Conservation (phyloP, 2,329 filamentous ascomycete species). For the Exophiala phaeomuriformis region DNA sequence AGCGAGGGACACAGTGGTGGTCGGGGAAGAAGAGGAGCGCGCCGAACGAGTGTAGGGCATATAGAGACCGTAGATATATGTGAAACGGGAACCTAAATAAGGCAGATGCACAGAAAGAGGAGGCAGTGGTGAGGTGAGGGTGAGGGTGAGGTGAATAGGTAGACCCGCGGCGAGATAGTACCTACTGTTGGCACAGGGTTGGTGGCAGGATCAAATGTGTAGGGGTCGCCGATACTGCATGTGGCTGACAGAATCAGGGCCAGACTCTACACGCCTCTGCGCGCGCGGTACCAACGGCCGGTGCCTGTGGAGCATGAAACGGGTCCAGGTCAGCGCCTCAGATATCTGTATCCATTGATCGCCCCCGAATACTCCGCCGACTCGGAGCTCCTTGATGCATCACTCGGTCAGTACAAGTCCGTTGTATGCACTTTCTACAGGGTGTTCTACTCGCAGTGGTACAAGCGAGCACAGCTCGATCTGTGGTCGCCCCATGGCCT, state of each 20-base stretch:
- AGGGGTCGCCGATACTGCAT: neutral
- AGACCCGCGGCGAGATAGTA: neutral
- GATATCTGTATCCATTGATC: no score
- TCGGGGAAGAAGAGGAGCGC: neutral
- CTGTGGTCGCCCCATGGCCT: no score
- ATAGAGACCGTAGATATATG: neutral
- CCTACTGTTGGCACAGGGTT: neutral
- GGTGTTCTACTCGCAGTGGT: no score
- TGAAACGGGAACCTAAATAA: neutral
- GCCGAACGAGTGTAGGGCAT: slow-evolving; percentile 1
- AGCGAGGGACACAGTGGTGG: neutral
- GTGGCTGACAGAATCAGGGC: neutral
- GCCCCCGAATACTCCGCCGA: no score
- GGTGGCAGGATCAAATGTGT: neutral
- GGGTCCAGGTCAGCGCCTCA: no score
- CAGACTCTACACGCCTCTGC: neutral
- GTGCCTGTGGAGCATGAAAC: neutral
- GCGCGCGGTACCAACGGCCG: neutral
- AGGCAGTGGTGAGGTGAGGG: slow-evolving; percentile 6
- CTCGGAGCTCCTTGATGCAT: no score
- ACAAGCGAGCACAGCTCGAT: no score
- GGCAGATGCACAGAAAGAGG: slow-evolving; percentile 7
- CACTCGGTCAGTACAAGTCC: no score
- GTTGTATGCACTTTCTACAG: no score
- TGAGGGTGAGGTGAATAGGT: slow-evolving; percentile 2